phyloP scores from a whole-genome alignment of 2,329 filamentous ascomycete genomes.

The Cercospora canescens region DNA sequence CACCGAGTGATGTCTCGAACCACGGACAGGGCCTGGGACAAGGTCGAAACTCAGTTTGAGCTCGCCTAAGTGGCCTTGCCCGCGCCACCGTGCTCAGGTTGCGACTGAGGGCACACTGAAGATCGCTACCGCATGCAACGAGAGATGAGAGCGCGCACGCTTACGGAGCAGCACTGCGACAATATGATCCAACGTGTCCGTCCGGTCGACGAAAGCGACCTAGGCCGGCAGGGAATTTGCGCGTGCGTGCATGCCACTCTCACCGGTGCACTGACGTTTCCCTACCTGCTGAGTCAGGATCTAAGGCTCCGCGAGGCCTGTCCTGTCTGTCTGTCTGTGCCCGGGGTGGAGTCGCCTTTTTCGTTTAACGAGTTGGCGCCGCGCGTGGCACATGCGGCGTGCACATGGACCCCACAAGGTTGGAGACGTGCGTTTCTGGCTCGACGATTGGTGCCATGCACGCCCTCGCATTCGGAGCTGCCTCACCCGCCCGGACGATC shows the following conservation, averaged over 20 bases:
- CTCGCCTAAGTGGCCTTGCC: conserved; percentile 9
- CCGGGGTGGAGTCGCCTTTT: neutral
- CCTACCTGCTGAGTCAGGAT: conserved; percentile 14
- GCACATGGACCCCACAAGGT: conserved; percentile 2
- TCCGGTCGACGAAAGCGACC: neutral
- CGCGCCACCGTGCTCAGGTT: conserved; percentile 3
- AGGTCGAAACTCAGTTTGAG: conserved; percentile 8
- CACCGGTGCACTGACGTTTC: conserved; percentile 12
- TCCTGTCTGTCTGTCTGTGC: too few relatives aligned
- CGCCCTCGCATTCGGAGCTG: conserved; percentile 1
- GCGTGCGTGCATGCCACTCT: conserved; percentile 6
- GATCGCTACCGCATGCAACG: conserved; percentile 1
- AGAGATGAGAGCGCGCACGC: neutral
- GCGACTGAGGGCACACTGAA: conserved; percentile 7
- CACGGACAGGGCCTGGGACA: conserved; percentile 8
- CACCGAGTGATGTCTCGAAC: conserved; percentile 13
- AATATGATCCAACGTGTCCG: neutral
- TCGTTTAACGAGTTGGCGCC: neutral
- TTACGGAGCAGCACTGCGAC: neutral
- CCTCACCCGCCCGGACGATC: neutral
- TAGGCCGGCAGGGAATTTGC: neutral
- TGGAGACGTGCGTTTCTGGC: neutral
- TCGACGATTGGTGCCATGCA: neutral
- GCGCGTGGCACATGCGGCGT: conserved; percentile 5
- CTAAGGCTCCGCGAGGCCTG: conserved; percentile 14